phyloP scores from a whole-genome alignment of 202 grass and related monocot genomes.

The Cymbopogon flexuosus region DNA sequence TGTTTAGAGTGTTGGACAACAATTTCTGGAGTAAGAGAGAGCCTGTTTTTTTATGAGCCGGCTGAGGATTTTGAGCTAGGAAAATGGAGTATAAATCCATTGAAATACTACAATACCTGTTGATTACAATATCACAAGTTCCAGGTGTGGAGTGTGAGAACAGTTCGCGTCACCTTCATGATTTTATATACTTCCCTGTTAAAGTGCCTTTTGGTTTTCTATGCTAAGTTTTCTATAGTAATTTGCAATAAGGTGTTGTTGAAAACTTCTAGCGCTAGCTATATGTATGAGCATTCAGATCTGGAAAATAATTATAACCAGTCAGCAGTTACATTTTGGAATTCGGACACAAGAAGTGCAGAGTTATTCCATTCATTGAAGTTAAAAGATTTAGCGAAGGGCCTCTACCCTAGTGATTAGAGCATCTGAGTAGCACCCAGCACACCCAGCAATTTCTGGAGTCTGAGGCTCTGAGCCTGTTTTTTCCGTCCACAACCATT shows the following conservation, averaged over 20 bases:
- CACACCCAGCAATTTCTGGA: too few species aligned
- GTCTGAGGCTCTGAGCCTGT: too few species aligned
- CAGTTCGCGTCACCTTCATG: neutral
- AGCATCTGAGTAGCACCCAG: too few species aligned
- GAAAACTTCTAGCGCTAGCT: neutral
- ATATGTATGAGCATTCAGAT: neutral
- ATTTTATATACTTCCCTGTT: neutral
- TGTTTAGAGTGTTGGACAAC: neutral
- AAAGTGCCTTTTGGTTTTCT: neutral
- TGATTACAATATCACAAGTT: neutral
- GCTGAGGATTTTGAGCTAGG: neutral
- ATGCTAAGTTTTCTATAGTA: neutral
- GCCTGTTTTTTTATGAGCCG: neutral
- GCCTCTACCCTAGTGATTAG: too few species aligned
- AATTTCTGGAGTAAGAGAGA: neutral
- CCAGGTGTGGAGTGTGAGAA: neutral
- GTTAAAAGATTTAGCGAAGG: too few species aligned
- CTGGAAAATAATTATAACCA: neutral
- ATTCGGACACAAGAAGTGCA: neutral
- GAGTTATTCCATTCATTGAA: neutral
- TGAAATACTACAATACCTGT: neutral
- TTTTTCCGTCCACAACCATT: neutral
- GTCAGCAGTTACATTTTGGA: neutral
- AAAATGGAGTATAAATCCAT: neutral
- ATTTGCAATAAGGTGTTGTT: neutral